These are phyloP conservation scores for Phytophthora brassicae DNA, from an alignment of 352 stramenopile species.

Conservation along the genomic window DNA sequence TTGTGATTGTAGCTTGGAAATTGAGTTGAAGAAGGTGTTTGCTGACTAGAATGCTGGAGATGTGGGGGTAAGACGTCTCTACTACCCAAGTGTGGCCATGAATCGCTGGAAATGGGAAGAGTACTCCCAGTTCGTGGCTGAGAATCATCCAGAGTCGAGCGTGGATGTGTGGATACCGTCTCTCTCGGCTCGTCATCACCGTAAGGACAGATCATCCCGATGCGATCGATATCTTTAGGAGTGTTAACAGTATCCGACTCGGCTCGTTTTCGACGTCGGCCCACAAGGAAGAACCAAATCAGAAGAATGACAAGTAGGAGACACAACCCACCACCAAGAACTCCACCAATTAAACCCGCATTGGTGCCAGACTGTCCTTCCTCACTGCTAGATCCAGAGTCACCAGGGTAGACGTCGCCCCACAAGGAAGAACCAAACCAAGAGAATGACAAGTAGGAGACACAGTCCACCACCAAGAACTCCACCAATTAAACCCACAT, in stretches of 20 bases:
- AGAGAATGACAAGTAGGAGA: constrained; percentile 20
- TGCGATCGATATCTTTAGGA: constrained; percentile 8
- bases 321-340: constrained; percentile 15
- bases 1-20: constrained; percentile 2
- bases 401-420: constrained; percentile 6
- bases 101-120: constrained; percentile 7
- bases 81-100: constrained; percentile 5
- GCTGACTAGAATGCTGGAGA: not conserved
- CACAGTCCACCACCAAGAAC: constrained; percentile 15
- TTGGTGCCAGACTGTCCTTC: constrained; percentile 2
- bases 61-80: not conserved
- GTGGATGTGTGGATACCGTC: constrained; percentile 15
- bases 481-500: constrained; percentile 16
- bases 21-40: not conserved
- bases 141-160: constrained; percentile 19
- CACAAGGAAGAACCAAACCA: constrained; percentile 14
- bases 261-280: constrained; percentile 6
- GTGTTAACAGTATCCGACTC: constrained; percentile 7
- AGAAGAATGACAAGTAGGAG: constrained; percentile 22
- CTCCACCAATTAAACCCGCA: constrained; percentile 14
- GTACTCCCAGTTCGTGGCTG: constrained; percentile 10
- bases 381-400: not conserved
- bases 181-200: not conserved
- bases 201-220: constrained; percentile 15
- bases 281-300: constrained; percentile 9